Evolutionary conservation across 192 early-diverging fungal genomes (phyloP).

Genomic region (Coemansia umbellata): DNA sequence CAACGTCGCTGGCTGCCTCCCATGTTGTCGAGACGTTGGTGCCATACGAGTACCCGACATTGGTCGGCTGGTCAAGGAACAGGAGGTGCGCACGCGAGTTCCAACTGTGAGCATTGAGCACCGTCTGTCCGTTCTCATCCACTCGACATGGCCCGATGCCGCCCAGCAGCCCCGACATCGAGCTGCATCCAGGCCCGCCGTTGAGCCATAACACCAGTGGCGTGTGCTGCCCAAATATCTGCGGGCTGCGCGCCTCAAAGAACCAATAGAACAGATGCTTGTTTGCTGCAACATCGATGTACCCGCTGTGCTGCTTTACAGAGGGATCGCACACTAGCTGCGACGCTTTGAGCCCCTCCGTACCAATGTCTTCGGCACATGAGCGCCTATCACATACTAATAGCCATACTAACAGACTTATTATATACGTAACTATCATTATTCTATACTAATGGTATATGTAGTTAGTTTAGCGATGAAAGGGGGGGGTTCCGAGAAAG

Average conservation of each 20-base stretch:
- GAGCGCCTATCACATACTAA: too few species aligned
- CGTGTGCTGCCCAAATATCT: conserved; percentile 53
- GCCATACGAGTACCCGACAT: conserved; percentile 85
- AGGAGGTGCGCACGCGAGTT: conserved; percentile 78
- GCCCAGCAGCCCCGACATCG: conserved; percentile 67
- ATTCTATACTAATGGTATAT: too few species aligned
- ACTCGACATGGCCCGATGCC: conserved; percentile 83
- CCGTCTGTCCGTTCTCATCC: conserved; percentile 60
- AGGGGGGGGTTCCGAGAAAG: too few species aligned
- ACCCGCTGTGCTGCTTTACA: conserved; percentile 83
- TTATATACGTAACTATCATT: too few species aligned
- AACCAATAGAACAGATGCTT: conserved; percentile 92
- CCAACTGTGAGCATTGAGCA: conserved; percentile 75
- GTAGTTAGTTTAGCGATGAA: too few species aligned
- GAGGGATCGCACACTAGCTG: conserved; percentile 87
- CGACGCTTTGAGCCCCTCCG: too few species aligned
- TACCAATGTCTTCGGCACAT: too few species aligned
- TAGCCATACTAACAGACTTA: too few species aligned
- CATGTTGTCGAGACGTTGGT: conserved; percentile 58
- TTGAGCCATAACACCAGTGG: conserved; percentile 74
- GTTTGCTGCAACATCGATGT: conserved; percentile 55
- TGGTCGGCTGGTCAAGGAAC: conserved; percentile 81
- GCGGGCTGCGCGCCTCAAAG: conserved; percentile 75
- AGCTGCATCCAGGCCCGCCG: conserved; percentile 80
- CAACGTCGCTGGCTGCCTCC: conserved; percentile 75